These are phyloP conservation scores for Paramecium primaurelia DNA, from an alignment of 73 alveolate genomes.

Conservation along the genomic window DNA sequence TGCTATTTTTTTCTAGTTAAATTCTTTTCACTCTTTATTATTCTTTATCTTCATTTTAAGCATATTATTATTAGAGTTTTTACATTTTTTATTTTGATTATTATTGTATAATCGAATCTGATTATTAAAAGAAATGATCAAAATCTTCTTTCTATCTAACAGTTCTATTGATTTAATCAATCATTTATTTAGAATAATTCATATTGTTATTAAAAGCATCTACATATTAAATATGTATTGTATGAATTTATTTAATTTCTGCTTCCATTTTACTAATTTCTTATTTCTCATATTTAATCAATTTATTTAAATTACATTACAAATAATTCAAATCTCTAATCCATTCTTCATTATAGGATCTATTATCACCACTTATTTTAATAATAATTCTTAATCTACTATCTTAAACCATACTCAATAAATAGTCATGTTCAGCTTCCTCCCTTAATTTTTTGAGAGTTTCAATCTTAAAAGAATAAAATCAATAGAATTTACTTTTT, in stretches of 20 bases:
- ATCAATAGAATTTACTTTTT: slow-evolving; percentile 5
- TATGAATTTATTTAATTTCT: slow-evolving; percentile 38
- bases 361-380: slow-evolving; percentile 67
- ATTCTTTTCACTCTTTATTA: background rate
- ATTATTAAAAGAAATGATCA: slow-evolving; percentile 38
- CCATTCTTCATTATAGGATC: slow-evolving; percentile 75
- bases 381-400: slow-evolving; percentile 64
- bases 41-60: background rate
- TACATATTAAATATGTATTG: slow-evolving; percentile 29
- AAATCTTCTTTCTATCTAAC: slow-evolving; percentile 60
- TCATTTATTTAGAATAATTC: slow-evolving; percentile 60
- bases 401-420: slow-evolving; percentile 65
- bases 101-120: background rate
- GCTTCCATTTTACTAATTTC: slow-evolving; percentile 49
- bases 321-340: slow-evolving; percentile 64
- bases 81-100: background rate
- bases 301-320: slow-evolving; percentile 63
- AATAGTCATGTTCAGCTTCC: slow-evolving; percentile 54
- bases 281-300: slow-evolving; percentile 62
- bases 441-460: background rate
- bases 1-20: slow-evolving; percentile 10
- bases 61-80: background rate
- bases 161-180: slow-evolving; percentile 50
- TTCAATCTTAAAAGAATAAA: background rate
- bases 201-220: slow-evolving; percentile 63